A percentile compares a stretch with the other conserved stretches of the same genome.
Evolutionary conservation across 768 basidiomycete genomes (phyloP).

Genomic region (Rubroboletus satanas): DNA sequence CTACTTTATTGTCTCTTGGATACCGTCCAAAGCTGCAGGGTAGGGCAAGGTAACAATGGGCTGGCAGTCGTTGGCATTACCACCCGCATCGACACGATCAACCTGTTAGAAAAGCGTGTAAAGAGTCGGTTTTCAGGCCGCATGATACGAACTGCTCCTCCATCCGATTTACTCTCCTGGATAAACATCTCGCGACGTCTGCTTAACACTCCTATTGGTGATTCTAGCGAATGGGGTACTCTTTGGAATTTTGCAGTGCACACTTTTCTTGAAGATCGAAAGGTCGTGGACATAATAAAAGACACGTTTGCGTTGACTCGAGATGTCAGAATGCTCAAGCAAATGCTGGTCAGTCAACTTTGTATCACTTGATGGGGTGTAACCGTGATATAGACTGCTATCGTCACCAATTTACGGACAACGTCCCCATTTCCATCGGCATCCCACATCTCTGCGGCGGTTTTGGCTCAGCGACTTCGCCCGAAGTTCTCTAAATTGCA

Average conservation of each 20-base stretch:
- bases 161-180: slow-evolving; percentile 48
- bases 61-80: slow-evolving; percentile 86
- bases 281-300: slow-evolving; percentile 42
- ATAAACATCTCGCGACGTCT: slow-evolving; percentile 44
- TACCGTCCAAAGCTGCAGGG: slow-evolving; percentile 82
- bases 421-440: slow-evolving; percentile 52
- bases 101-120: slow-evolving; percentile 90
- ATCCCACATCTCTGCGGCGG: slow-evolving; percentile 40
- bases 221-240: slow-evolving; percentile 49
- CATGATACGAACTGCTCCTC: slow-evolving; percentile 73
- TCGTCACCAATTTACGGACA: slow-evolving; percentile 45
- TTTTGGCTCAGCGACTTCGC: slow-evolving; percentile 54
- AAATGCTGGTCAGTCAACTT: slow-evolving; percentile 50
- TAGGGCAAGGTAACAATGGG: slow-evolving; percentile 56
- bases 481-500: slow-evolving; percentile 48
- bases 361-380: slow-evolving; percentile 1
- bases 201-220: slow-evolving; percentile 34
- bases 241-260: slow-evolving; percentile 60
- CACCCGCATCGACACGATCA: slow-evolving; percentile 81
- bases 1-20: slow-evolving; percentile 94
- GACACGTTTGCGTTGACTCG: slow-evolving; percentile 61
- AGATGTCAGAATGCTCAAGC: slow-evolving; percentile 55
- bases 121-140: slow-evolving; percentile 96
- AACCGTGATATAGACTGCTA: slow-evolving; percentile 37
- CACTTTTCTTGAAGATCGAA: slow-evolving; percentile 48